Base-by-base conservation (phyloP, 352 stramenopile genomes). In the Phytopythium helicoides region DNA sequence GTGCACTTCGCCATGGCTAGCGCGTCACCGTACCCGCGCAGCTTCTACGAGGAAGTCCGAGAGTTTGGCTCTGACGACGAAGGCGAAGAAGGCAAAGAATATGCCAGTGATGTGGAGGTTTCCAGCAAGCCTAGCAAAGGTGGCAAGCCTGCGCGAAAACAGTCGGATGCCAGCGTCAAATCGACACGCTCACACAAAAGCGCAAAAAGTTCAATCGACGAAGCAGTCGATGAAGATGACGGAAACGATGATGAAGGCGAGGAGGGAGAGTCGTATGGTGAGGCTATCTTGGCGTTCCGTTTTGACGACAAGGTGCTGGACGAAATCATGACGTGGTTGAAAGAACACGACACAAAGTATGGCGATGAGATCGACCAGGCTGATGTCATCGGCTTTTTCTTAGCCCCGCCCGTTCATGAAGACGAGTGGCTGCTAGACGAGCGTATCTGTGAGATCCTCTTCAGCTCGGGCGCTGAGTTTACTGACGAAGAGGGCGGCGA, bases 381-480 rank as follows among this genome's bases (percentile, higher is more conserved):
- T 1, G 75, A 90, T 39, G 65, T 83, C 47, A 64, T 89, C 12
- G 66, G 73, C 21, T 92, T 90, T 50, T 87, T 90, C 54, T 54
- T 89, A 34, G 77, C 76, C 46, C 50, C 89, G 45, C 81, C 81
- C 11, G 64, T 86, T 33, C 70, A 75, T 42, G 81, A 92, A 49
- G 81, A 90, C 52, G 81, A 92, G 56, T 92, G 81, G 81, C 69
- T 76, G 18, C 51, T 92, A 12, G 81, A 92, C 58, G 79, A 92
- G 26, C 81, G 81, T 42, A 69, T 92, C 49, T 87, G 77, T 21
- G 68, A 87, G 60, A 88, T 89, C 38, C 65, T 91, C 5, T 91
- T 91, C 54, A 70, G 65, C 51, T 49, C 62, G 3, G 63, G 58
- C 6, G 66, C 61, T 37, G 76, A 61, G 41, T 64, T 64, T 35